phyloP scores from a whole-genome alignment of 495 filamentous ascomycete species.

The Pyronema omphalodes region DNA sequence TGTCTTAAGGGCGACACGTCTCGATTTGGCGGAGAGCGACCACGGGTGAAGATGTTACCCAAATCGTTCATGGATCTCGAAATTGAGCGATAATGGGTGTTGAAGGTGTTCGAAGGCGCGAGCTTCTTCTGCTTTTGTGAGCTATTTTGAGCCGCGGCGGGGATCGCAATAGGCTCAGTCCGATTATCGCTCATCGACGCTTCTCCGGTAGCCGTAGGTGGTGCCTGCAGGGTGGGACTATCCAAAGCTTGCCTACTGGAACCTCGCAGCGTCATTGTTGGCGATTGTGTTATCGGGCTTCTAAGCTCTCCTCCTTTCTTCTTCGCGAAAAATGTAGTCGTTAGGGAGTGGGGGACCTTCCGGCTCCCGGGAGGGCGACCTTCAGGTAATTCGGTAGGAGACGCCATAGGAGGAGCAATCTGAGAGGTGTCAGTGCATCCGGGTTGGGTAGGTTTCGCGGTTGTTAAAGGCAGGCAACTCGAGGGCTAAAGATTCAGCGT shows the following conservation, averaged over 20 bases:
- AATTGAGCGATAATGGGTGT: conserved; percentile 23
- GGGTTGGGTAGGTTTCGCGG: too few species aligned
- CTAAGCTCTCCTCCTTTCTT: conserved; percentile 17
- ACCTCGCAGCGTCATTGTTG: conserved; percentile 12
- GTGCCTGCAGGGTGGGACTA: neutral
- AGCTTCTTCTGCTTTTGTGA: conserved; percentile 23
- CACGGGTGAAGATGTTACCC: conserved; percentile 24
- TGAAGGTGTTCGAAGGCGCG: conserved; percentile 20
- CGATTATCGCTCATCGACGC: conserved; percentile 8
- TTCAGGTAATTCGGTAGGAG: conserved; percentile 17
- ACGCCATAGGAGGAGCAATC: conserved; percentile 14
- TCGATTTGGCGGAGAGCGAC: conserved; percentile 22
- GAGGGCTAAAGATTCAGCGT: too few species aligned
- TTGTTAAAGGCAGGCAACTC: too few species aligned
- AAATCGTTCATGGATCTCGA: conserved; percentile 25
- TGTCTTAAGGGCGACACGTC: conserved; percentile 7
- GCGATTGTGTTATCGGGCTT: conserved; percentile 19
- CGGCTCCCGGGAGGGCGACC: conserved; percentile 17
- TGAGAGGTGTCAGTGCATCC: neutral
- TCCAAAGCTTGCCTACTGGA: conserved; percentile 2
- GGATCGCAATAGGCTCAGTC: conserved; percentile 21
- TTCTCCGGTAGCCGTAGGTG: neutral
- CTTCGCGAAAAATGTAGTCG: conserved; percentile 20
- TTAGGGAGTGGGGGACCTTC: conserved; percentile 19
- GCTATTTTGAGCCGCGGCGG: conserved; percentile 10